phyloP scores from a whole-genome alignment of 2,329 filamentous ascomycete genomes.

The Phialophora macrospora region DNA sequence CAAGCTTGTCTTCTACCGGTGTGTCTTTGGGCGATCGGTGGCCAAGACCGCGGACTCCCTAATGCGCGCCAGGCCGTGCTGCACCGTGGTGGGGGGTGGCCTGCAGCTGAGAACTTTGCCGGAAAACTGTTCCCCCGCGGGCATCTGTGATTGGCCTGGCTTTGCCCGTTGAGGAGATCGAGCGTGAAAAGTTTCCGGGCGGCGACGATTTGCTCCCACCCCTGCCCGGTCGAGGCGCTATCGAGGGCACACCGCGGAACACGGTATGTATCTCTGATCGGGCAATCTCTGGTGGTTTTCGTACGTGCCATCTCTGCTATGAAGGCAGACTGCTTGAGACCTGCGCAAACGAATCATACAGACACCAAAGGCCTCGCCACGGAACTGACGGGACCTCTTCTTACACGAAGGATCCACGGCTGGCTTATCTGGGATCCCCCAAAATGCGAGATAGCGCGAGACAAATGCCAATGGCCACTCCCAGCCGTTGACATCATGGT shows the following conservation, averaged over 20 bases:
- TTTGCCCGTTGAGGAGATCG: neutral
- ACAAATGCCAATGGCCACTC: neutral
- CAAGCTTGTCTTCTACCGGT: neutral
- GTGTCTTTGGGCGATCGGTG: neutral
- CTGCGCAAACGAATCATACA: neutral
- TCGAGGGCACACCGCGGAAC: too few relatives aligned
- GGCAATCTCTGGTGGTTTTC: neutral
- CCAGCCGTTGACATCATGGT: slow-evolving; percentile 2
- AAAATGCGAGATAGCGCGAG: neutral
- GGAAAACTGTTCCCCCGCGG: neutral
- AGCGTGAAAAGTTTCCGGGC: slow-evolving; percentile 2
- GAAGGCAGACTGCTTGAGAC: neutral
- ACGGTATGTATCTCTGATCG: neutral
- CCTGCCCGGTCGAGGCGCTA: too few relatives aligned
- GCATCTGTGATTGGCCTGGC: neutral
- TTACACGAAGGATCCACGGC: neutral
- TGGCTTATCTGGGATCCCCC: neutral
- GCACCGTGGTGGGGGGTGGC: neutral
- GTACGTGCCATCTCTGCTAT: neutral
- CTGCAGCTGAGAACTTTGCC: neutral
- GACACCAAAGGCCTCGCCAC: neutral
- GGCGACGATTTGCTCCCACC: too few relatives aligned
- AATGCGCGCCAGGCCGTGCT: neutral
- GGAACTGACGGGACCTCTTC: neutral
- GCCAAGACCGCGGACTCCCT: neutral